phyloP scores from a whole-genome alignment of 2,329 filamentous ascomycete species.

The Fusarium buxicola region DNA sequence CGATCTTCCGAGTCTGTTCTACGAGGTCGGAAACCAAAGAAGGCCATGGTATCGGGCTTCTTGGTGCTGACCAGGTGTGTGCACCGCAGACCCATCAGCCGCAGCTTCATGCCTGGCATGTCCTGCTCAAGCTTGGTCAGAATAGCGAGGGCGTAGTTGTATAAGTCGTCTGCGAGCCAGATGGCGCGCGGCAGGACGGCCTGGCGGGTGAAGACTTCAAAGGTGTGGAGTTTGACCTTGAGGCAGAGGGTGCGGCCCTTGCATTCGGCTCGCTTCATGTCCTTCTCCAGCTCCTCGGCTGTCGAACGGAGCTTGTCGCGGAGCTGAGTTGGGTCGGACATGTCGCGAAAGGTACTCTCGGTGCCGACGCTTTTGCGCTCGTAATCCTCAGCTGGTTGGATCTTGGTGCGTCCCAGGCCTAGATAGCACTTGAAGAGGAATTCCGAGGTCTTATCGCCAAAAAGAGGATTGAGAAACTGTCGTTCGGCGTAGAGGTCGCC shows the following conservation, averaged over 20 bases:
- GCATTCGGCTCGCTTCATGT: slow-evolving; percentile 81
- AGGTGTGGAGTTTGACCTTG: slow-evolving; percentile 95
- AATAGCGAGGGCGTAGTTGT: slow-evolving; percentile 84
- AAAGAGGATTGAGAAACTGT: slow-evolving; percentile 78
- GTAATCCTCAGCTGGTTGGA: slow-evolving; percentile 89
- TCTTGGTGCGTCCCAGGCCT: slow-evolving; percentile 84
- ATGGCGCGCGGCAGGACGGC: slow-evolving; percentile 79
- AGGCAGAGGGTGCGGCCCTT: slow-evolving; percentile 92
- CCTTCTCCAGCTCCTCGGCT: slow-evolving; percentile 87
- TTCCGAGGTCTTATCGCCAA: slow-evolving; percentile 90
- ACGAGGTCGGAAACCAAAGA: slow-evolving; percentile 75
- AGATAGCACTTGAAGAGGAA: slow-evolving; percentile 88
- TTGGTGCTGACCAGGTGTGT: slow-evolving; percentile 89
- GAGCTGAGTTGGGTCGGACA: slow-evolving; percentile 75
- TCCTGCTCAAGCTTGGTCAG: slow-evolving; percentile 86
- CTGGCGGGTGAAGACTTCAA: slow-evolving; percentile 90
- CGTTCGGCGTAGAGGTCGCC: slow-evolving; percentile 86
- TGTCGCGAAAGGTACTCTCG: slow-evolving; percentile 89
- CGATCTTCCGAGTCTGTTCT: slow-evolving; percentile 33
- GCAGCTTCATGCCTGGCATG: slow-evolving; percentile 79
- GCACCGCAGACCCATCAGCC: slow-evolving; percentile 89
- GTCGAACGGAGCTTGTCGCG: slow-evolving; percentile 82
- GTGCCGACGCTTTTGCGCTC: slow-evolving; percentile 95
- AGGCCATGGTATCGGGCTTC: slow-evolving; percentile 79
- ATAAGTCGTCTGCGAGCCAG: slow-evolving; percentile 81